Evolutionary conservation across 495 filamentous ascomycete species (phyloP).

Genomic region (Penicillium silybi): DNA sequence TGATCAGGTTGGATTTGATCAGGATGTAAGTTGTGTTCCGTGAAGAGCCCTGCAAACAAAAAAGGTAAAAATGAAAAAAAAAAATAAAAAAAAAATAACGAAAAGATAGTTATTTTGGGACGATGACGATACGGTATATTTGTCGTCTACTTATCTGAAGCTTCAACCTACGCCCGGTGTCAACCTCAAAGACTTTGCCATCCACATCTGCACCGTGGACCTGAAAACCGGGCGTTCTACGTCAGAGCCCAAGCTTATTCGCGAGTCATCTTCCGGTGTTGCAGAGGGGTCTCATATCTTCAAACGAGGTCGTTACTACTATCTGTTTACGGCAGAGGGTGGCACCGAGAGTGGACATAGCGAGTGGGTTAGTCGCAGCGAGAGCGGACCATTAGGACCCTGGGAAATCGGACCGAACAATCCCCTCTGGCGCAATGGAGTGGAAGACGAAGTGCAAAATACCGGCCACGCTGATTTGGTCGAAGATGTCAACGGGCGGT

Average conservation of each 20-base stretch:
- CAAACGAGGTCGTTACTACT: conserved; percentile 61
- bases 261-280: conserved; percentile 50
- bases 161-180: conserved; percentile 20
- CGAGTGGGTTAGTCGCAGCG: conserved; percentile 40
- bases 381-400: conserved; percentile 48
- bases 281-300: conserved; percentile 67
- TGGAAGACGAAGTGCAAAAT: conserved; percentile 35
- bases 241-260: conserved; percentile 41
- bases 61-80: too few species aligned
- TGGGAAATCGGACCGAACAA: conserved; percentile 44
- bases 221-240: conserved; percentile 32
- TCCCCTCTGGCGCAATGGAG: conserved; percentile 37
- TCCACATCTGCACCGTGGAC: conserved; percentile 39
- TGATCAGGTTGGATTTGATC: conserved; percentile 45
- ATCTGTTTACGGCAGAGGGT: conserved; percentile 65
- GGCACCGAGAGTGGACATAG: conserved; percentile 57
- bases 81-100: too few species aligned
- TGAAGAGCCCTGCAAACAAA: too few species aligned
- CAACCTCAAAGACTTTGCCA: conserved; percentile 35
- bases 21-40: conserved; percentile 33
- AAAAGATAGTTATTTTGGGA: conserved; percentile 36
- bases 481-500: conserved; percentile 37
- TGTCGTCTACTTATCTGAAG: conserved; percentile 37
- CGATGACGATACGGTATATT: conserved; percentile 35
- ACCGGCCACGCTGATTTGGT: conserved; percentile 45